Evolutionary conservation across 805 yeast species (phyloP), one percentile per base, ranked within the genome.

Genomic region (Wickerhamiella qilinensis): DNA sequence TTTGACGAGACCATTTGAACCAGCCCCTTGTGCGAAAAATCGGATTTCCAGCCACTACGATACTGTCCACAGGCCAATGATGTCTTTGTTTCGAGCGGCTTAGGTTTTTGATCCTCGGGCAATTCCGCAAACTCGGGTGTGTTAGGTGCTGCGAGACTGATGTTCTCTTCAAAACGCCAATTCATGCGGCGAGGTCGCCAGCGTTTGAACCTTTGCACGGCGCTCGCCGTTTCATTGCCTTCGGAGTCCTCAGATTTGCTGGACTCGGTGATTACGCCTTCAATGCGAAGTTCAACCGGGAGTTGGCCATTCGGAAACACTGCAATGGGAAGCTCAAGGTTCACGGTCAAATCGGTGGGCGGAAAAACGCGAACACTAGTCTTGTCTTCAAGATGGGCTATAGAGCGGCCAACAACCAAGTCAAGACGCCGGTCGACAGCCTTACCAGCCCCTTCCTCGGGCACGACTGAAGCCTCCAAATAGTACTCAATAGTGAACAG

Each of bases 41-140:
- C 98, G 1, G 91, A 74, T 56, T 91, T 91, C 99, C 99, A 91
- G 3, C 99, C 99, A 22, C 71, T 66, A 53, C 80, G 82, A 52
- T 84, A 58, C 43, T 82, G 94, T 9, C 95, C 95, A 39, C 75
- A 69, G 11, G 77, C 70, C 7, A 91, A 62, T 3, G 81, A 71
- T 22, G 86, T 67, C 6, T 70, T 68, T 51, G 86, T 94, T 55
- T 85, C 93, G 11, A 47, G 37, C 22, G 38, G 38, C 1, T 41
- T 37, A 37, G 39, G 47, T 11, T 35, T 29, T 14, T 22, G 28
- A 3, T 35, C 40, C 9, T 42, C 43, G n/a, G 39, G 35, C 9
- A 11, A 11, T 11, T 22, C 25, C 4, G 19, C 20, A 15, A 6
- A 8, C 15, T 28, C 16, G 30, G 30, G 16, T 8, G 30, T n/a